These are phyloP conservation scores for Triangularia setosa DNA, from an alignment of 2,329 filamentous ascomycete species.

Conservation along the genomic window DNA sequence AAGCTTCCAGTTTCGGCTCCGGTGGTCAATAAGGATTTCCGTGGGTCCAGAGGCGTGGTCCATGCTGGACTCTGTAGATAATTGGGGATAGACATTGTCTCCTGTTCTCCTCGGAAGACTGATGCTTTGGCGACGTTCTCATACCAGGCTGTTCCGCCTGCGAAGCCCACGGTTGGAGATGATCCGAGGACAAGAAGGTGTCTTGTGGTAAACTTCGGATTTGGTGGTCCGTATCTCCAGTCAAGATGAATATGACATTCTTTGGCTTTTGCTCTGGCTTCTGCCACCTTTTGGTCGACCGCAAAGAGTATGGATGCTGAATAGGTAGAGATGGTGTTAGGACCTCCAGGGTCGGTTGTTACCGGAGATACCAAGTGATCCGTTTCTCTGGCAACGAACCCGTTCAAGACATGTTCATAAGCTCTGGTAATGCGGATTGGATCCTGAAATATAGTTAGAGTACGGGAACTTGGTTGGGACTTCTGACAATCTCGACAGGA, in stretches of 20 bases:
- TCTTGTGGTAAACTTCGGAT: slow-evolving; percentile 15
- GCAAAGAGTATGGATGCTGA: background rate
- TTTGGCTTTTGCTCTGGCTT: background rate
- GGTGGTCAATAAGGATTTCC: background rate
- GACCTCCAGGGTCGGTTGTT: slow-evolving; percentile 1
- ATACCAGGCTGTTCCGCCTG: slow-evolving; percentile 14
- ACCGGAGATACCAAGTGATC: background rate
- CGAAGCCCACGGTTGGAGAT: slow-evolving; percentile 7
- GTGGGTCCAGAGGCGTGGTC: background rate
- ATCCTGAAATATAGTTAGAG: no score
- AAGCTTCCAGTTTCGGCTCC: background rate
- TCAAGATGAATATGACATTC: slow-evolving; percentile 8
- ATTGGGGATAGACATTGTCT: background rate
- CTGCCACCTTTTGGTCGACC: background rate
- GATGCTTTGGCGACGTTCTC: background rate
- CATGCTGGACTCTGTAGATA: background rate
- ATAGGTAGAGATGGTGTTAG: slow-evolving; percentile 2
- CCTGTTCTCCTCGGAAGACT: background rate
- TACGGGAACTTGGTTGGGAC: no score
- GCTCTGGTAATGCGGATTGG: background rate
- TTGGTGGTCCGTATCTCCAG: slow-evolving; percentile 10
- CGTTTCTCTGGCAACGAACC: background rate
- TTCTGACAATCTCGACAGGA: no score
- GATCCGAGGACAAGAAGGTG: slow-evolving; percentile 4
- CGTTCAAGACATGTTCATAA: background rate